These are phyloP conservation scores for Wickerhamiella brachini DNA, from an alignment of 805 yeast genomes.

Conservation along the genomic window DNA sequence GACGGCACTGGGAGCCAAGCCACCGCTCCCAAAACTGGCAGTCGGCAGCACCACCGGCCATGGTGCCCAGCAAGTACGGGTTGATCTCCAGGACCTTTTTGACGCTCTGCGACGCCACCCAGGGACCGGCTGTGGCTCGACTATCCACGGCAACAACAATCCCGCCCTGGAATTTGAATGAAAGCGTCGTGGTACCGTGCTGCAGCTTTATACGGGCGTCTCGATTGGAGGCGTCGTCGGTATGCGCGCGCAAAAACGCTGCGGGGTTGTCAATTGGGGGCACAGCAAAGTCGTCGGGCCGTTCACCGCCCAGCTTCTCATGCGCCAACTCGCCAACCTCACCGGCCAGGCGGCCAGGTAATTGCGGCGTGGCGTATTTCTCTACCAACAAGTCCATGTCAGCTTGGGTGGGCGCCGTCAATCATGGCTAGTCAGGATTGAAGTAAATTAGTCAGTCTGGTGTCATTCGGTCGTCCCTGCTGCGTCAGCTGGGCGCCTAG, in stretches of 20 bases:
- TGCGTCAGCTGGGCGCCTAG: too few species aligned
- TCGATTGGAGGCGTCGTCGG: conserved; percentile 85
- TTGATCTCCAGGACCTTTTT: conserved; percentile 95
- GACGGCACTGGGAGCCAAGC: conserved; percentile 92
- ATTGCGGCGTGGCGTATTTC: not conserved
- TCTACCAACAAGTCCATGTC: not conserved
- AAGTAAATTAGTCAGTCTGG: not conserved
- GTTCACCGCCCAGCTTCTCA: not conserved
- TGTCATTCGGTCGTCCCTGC: too few species aligned
- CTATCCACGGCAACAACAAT: conserved; percentile 93
- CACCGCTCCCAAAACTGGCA: conserved; percentile 99
- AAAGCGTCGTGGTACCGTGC: conserved; percentile 97
- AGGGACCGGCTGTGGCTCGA: conserved; percentile 93
- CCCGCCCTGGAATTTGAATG: conserved; percentile 92
- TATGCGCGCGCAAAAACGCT: conserved; percentile 90
- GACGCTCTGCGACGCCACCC: conserved; percentile 97
- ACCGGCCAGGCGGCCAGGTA: not conserved
- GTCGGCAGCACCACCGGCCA: conserved; percentile 99
- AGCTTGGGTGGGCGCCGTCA: not conserved
- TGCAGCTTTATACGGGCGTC: conserved; percentile 94
- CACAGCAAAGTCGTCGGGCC: conserved; percentile 30
- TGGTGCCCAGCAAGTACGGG: conserved; percentile 86
- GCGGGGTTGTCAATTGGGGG: conserved; percentile 86
- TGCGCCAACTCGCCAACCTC: not conserved
- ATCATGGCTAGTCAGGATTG: too few species aligned